Evolutionary conservation across 1,139 yeast genomes (phyloP), one percentile per base, ranked within the genome.

Genomic region (Zhuliangozyma blackwelliae): DNA sequence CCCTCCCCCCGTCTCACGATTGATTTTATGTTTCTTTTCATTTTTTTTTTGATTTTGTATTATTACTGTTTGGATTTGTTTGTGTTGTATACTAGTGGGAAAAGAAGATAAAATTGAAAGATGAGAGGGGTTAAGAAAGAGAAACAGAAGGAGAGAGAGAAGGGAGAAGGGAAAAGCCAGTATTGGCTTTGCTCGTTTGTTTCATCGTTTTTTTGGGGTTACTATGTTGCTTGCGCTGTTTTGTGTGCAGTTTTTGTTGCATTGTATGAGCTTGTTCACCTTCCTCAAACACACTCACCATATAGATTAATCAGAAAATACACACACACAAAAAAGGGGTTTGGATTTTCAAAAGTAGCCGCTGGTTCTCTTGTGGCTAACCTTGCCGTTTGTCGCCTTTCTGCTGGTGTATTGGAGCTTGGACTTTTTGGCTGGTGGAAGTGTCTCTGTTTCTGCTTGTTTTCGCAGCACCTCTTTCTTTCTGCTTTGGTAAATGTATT

Each of bases 1-100:
- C 31, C 55, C 53, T 0, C 78, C 70, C 11, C 16, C 19, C 19
- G 16, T 28, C n/a, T 16, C 16, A 16, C 16, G 16, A 16, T 28
- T 9, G 10, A 26, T 26, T 28, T 28, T 28, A 7, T 7, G 10
- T n/a, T 25, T 13, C 10, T 13, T 34, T 34, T 29, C 31, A 22
- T 10, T 33, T 33, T 27, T 32, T 13, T 10, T 12, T 20, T 6
- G 9, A 22, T 22, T 2, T 22, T 22, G 23, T 22, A 22, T 22
- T 22, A 22, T 22, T 22, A 22, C 10, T 22, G 23, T 22, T 22
- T 22, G 23, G 23, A 22, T 22, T 7, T 22, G 7, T 22, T 22
- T 22, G 9, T 22, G 10, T 22, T 22, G 23, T 22, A 22, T 22
- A 22, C 9, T 22, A 22, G 23, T 9, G 23, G 23, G 23, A 7